phyloP scores from a whole-genome alignment of 2,329 filamentous ascomycete genomes.

The Alternaria sp. region DNA sequence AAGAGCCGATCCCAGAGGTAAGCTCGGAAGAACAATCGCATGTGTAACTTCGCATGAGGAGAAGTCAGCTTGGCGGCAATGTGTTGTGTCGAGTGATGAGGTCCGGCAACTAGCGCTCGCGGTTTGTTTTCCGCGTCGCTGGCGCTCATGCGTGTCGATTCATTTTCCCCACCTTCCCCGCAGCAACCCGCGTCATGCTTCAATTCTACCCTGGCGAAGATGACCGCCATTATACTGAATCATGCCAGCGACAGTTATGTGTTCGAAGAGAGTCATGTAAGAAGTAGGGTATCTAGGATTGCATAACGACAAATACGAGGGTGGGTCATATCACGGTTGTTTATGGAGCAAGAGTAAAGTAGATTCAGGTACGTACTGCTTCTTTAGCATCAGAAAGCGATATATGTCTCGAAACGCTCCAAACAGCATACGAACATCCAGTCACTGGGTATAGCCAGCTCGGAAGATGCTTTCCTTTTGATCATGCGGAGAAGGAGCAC shows the following conservation, averaged over 20 bases:
- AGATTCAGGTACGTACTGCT: neutral
- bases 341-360: neutral
- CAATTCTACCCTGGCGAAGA: neutral
- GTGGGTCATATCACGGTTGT: neutral
- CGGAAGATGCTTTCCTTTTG: constrained; percentile 14
- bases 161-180: constrained; percentile 16
- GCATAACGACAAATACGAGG: neutral
- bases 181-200: constrained; percentile 6
- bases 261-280: neutral
- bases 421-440: neutral
- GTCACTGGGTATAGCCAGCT: neutral
- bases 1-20: constrained; percentile 17
- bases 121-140: constrained; percentile 38
- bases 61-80: neutral
- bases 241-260: neutral
- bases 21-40: constrained; percentile 10
- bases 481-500: constrained; percentile 21
- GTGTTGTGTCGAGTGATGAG: constrained; percentile 9
- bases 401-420: neutral
- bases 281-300: neutral
- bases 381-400: too few species aligned
- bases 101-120: constrained; percentile 28
- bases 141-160: constrained; percentile 6
- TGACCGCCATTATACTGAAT: neutral
- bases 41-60: constrained; percentile 2